Base-by-base conservation (phyloP, 2,329 filamentous ascomycete genomes). In the Septoria linicola region DNA sequence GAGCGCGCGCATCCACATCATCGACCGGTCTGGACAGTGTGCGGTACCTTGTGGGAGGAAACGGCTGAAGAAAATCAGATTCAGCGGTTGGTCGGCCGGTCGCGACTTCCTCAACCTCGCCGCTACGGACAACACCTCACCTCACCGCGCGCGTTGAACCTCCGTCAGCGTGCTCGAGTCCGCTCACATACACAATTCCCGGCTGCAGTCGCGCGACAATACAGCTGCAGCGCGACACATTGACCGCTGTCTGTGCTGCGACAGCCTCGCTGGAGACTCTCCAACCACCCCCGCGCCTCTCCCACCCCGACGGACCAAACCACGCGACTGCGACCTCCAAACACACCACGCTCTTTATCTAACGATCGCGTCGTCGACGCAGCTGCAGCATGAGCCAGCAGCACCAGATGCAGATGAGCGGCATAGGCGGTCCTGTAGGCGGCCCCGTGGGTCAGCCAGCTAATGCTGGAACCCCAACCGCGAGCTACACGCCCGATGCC, bases 341-440 rank as follows among this genome's bases (percentile, higher is more conserved):
- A n/a, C 31, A 13, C 47, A 19, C 16, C 13, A 39, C 27, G 32
- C 39, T 32, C n/a, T 27, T 21, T 25, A 21, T 31, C 43, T 31
- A 47, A 35, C 35, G 21, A 47, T 40, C 44, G 44, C 44, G 44
- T 47, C 44, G 44, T 23, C 37, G 37, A 41, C 45, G 25, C 45
- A 40, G 53, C 60, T 55, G 55, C 53, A 62, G 55, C 64, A 80
- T 80, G 77, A 79, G 77, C 67, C 74, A 84, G 81, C 76, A 76
- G 71, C 74, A 79, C 63, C 77, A 80, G 66, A 87, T 89, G 83
- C 76, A 80, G 68, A 76, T 76, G 66, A 84, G 82, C 54, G 76
- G 79, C 69, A 75, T 76, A 65, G 84, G 83, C 54, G 83, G 80
- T 40, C 81, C 83, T 46, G 82, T 65, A 48, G 62, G 62, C 42